phyloP scores from a whole-genome alignment of 768 basidiomycete genomes.

The Hirschioporus abietinus region DNA sequence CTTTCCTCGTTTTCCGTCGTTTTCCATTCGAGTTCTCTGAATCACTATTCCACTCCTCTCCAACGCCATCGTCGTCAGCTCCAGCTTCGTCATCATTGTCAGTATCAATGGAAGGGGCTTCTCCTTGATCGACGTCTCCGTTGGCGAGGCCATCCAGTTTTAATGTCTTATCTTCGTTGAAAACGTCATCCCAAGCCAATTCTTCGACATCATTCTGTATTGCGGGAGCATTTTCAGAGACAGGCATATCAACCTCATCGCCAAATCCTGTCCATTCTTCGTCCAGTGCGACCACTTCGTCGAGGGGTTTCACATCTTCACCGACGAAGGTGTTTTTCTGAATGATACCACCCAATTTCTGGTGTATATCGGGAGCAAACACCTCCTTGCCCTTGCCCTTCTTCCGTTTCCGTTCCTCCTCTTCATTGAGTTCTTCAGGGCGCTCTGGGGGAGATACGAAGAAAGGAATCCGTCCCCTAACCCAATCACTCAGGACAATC shows the following conservation, averaged over 20 bases:
- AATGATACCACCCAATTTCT: slow-evolving; percentile 81
- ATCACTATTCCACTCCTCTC: slow-evolving; percentile 24
- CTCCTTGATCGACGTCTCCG: slow-evolving; percentile 15
- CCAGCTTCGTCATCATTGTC: slow-evolving; percentile 22
- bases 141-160: slow-evolving; percentile 13
- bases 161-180: slow-evolving; percentile 45
- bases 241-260: slow-evolving; percentile 9
- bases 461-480: slow-evolving; percentile 93
- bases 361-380: slow-evolving; percentile 63
- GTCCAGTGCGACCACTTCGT: slow-evolving; percentile 38
- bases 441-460: slow-evolving; percentile 91
- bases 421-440: slow-evolving; percentile 60
- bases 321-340: slow-evolving; percentile 84
- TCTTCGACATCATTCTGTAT: slow-evolving; percentile 35
- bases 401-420: slow-evolving; percentile 45
- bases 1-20: slow-evolving; percentile 42
- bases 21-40: slow-evolving; percentile 30
- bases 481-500: slow-evolving; percentile 95
- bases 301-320: slow-evolving; percentile 73
- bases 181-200: slow-evolving; percentile 85
- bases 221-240: not conserved
- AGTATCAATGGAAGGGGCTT: slow-evolving; percentile 11
- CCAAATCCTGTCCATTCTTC: slow-evolving; percentile 23
- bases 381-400: slow-evolving; percentile 53
- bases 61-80: slow-evolving; percentile 14